Evolutionary conservation across 2,329 filamentous ascomycete genomes (phyloP), one percentile per base, ranked within the genome.

Genomic region (Penicillium brasilianum): DNA sequence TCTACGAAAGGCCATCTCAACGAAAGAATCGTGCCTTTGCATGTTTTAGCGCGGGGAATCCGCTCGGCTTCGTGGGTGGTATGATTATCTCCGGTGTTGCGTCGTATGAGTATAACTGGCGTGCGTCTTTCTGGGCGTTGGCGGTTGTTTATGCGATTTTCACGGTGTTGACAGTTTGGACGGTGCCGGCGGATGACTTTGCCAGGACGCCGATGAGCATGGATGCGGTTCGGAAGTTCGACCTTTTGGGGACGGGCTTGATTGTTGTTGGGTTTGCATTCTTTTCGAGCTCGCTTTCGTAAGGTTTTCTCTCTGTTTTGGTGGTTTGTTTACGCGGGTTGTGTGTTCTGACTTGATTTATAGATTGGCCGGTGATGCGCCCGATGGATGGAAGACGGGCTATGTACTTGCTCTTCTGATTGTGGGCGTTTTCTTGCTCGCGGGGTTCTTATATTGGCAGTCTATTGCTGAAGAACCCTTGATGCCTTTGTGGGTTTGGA

Each of bases 1-100:
- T 87, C 8, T 91, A 91, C 65, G 80, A 82, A n/a, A 80, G 80
- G 66, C 88, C 88, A 0, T 84, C 80, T 11, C 81, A 80, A 59
- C 77, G 87, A n/a, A 89, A 89, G 78, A 90, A 90, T 65, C 78
- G 81, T 62, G 87, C 84, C 0, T 89, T 89, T 71, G 87, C 86
- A 0, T 87, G 85, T 65, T 89, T 89, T 67, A 81, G 78, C 30
- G 83, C 84, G 0, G 85, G 85, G 0, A 87, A 86, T 55, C 84
- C 85, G 0, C 70, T 87, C 1, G 85, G 85, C 0, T 86, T 85
- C 59, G 83, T 85, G 0, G 81, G 83, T 16, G 84, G 84, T 0
- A 84, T 84, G 39, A 84, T 91, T 2, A 80, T 88, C 2, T 85
- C 85, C 8, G 88, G 88, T 0, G 76, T 90, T 11, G 86, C 85